Percentiles rank a stretch among this genome's conserved stretches.
phyloP scores from a whole-genome alignment of 73 alveolate species.

The Breviolum minutum region DNA sequence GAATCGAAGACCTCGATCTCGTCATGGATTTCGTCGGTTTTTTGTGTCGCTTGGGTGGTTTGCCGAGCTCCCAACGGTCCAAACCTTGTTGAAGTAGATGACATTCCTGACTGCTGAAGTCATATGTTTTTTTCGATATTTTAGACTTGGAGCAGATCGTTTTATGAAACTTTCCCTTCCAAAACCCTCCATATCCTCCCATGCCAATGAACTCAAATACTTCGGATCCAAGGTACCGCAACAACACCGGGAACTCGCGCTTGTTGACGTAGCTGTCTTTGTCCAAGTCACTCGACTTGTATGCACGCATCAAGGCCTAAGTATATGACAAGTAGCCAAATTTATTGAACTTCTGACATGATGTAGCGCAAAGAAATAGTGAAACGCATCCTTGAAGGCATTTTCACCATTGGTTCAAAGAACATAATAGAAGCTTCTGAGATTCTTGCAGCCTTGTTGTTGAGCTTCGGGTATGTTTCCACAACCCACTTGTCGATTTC shows the following conservation, averaged over 20 bases:
- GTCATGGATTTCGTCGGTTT: neutral
- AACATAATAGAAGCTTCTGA: neutral
- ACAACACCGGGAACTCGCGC: conserved; percentile 72
- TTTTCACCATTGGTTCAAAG: neutral
- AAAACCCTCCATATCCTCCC: neutral
- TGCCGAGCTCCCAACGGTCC: conserved; percentile 7
- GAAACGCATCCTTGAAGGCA: neutral
- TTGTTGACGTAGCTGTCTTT: conserved; percentile 81
- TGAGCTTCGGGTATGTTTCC: conserved; percentile 71
- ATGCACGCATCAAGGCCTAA: conserved; percentile 69
- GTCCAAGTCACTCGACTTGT: conserved; percentile 69
- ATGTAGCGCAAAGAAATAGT: neutral
- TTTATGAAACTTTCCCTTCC: too few relatives aligned
- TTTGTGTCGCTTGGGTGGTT: neutral
- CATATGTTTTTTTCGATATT: neutral
- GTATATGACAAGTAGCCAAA: neutral
- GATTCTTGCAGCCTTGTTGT: conserved; percentile 42
- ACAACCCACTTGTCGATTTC: conserved; percentile 88
- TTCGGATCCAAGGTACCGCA: conserved; percentile 1
- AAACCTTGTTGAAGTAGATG: conserved; percentile 83
- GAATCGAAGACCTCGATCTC: conserved; percentile 30
- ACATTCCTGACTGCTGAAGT: conserved; percentile 2
- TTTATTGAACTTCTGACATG: neutral
- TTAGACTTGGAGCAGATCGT: too few relatives aligned
- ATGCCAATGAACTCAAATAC: neutral